These are phyloP conservation scores for Xylariales sp. DNA, from an alignment of 2,329 filamentous ascomycete genomes.

Conservation along the genomic window DNA sequence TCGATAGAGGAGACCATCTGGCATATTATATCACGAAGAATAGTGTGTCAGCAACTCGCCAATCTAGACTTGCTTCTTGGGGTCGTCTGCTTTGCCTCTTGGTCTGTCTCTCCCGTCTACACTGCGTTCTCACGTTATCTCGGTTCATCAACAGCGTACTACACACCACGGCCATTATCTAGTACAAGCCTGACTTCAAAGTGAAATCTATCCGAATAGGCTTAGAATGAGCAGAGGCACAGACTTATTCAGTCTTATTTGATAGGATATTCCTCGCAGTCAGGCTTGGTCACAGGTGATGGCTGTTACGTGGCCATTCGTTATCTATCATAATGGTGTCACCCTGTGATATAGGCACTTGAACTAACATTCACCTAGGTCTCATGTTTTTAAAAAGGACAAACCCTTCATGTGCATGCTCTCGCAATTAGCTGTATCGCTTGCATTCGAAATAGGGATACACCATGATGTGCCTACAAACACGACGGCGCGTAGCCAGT, in stretches of 20 bases:
- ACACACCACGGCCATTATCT: too few relatives aligned
- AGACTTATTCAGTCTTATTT: too few relatives aligned
- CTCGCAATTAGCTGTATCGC: conserved; percentile 17
- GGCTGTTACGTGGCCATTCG: too few relatives aligned
- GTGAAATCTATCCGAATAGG: too few relatives aligned
- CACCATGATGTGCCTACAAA: conserved; percentile 12
- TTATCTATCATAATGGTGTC: too few relatives aligned
- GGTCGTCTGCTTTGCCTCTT: conserved; percentile 14
- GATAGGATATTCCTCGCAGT: too few relatives aligned
- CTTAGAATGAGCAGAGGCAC: too few relatives aligned
- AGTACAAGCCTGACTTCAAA: too few relatives aligned
- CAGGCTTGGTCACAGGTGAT: too few relatives aligned
- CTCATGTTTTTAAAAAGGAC: conserved; percentile 16
- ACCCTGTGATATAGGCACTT: too few relatives aligned
- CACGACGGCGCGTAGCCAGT: conserved; percentile 9
- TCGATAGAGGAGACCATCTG: conserved; percentile 15
- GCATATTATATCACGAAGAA: conserved; percentile 16
- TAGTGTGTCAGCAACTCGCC: conserved; percentile 15
- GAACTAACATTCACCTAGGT: conserved; percentile 10
- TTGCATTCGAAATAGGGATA: conserved; percentile 21
- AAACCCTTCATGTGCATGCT: conserved; percentile 22
- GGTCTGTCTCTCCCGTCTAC: conserved; percentile 15
- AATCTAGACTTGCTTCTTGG: conserved; percentile 16
- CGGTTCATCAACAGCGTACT: too few relatives aligned
- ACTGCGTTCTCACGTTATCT: too few relatives aligned